These are phyloP conservation scores for Pistacia integerrima DNA, from an alignment of 345 rosid species.

Conservation along the genomic window DNA sequence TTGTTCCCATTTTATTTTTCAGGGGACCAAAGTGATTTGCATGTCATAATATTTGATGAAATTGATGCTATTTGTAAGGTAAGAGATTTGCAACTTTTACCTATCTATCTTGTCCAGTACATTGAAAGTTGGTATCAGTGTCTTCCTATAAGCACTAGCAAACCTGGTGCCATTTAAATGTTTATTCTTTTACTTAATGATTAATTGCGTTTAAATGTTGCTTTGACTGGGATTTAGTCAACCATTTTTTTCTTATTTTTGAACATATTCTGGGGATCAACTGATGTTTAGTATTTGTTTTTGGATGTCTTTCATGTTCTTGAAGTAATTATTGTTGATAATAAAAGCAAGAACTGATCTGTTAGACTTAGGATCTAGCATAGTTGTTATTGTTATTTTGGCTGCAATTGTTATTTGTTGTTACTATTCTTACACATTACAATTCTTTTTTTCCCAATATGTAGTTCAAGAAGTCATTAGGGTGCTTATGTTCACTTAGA, in stretches of 20 bases:
- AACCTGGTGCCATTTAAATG: not conserved
- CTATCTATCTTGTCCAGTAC: constrained; percentile 2
- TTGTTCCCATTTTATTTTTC: constrained; percentile 32
- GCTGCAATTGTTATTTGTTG: not conserved
- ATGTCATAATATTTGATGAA: constrained; percentile 97
- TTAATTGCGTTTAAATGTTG: not conserved
- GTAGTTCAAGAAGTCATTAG: no score
- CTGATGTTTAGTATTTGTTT: not conserved
- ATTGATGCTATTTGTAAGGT: constrained; percentile 99
- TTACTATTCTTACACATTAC: not conserved
- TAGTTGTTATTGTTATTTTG: not conserved
- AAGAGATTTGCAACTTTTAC: constrained; percentile 22
- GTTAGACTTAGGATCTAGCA: not conserved
- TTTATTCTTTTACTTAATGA: not conserved
- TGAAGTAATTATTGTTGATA: not conserved
- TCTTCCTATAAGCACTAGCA: not conserved
- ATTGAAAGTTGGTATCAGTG: not conserved
- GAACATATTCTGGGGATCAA: not conserved
- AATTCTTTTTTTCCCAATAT: not conserved
- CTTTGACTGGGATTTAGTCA: not conserved
- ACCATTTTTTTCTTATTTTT: not conserved
- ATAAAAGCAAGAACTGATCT: not conserved
- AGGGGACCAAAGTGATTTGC: constrained; percentile 97
- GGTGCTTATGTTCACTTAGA: no score
- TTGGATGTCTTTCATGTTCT: not conserved